Evolutionary conservation across 208 protist species (phyloP), one percentile per base, ranked within the genome.

Genomic region (Trypanosoma cruzi): DNA sequence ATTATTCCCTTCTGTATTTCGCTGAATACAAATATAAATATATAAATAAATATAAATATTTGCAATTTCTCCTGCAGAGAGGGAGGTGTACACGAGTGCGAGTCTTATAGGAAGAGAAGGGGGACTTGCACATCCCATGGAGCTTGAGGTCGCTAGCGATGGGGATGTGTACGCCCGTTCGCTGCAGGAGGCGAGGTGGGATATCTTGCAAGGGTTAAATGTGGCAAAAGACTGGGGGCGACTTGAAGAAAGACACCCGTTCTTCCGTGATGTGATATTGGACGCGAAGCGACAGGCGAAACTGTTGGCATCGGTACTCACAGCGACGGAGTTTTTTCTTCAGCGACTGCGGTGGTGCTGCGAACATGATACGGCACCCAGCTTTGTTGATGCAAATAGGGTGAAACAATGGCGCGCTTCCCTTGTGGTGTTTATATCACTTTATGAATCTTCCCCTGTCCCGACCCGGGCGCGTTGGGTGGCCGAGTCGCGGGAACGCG

Each of bases 221-320:
- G 37, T 42, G 14, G 32, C 48, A 32, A 50, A 13, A 31, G 77
- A 78, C 44, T 90, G 85, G 83, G 16, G 52, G 7, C 56, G 79
- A 36, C 32, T 90, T 31, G 71, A 77, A 13, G 72, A 83, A 26
- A 68, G 69, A 48, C 74, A 94, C 54, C 64, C 74, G 8, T 83
- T 89, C 34, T 85, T 94, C 62, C 81, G 77, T 26, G 89, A 92
- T 62, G 78, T 92, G 26, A 74, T 80, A 0, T 66, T 66, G 46
- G 84, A 92, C 37, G 85, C 84, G 0, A 74, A 68, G 22, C 53
- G 48, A 49, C 81, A 84, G 22, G 89, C 80, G 7, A 54, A 79
- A 22, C 44, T 48, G 24, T 40, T 88, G 28, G 79, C 76, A 3
- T 42, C 66, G 20, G 75, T 87, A 13, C 58, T 92, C 11, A 68